These are phyloP conservation scores for Wickerhamomyces ciferrii DNA, from an alignment of 805 yeast genomes.

Conservation along the genomic window DNA sequence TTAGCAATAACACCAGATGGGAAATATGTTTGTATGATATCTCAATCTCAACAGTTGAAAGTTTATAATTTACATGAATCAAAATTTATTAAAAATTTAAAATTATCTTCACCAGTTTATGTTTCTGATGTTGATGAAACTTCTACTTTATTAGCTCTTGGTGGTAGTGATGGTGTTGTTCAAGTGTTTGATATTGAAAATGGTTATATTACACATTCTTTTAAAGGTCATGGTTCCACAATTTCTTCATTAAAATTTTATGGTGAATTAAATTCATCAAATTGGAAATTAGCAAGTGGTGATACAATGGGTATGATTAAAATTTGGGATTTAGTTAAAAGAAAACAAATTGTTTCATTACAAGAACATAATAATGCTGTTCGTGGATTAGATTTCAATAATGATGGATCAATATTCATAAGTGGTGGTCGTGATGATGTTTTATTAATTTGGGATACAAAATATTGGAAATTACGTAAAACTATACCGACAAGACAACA, in stretches of 20 bases:
- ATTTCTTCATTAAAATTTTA: slow-evolving; percentile 69
- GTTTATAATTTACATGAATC: slow-evolving; percentile 39
- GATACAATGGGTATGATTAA: slow-evolving; percentile 50
- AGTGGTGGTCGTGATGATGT: slow-evolving; percentile 91
- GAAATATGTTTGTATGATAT: slow-evolving; percentile 57
- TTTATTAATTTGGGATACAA: slow-evolving; percentile 51
- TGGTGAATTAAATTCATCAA: slow-evolving; percentile 62
- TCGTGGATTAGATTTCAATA: slow-evolving; percentile 69
- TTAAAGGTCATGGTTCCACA: slow-evolving; percentile 92
- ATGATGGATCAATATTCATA: slow-evolving; percentile 49
- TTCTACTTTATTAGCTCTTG: slow-evolving; percentile 83
- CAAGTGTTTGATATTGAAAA: slow-evolving; percentile 91
- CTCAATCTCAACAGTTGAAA: slow-evolving; percentile 79
- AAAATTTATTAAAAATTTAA: slow-evolving; percentile 44
- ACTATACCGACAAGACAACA: slow-evolving; percentile 73
- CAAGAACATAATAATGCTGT: slow-evolving; percentile 82
- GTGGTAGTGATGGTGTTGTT: slow-evolving; percentile 91
- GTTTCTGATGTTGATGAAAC: slow-evolving; percentile 74
- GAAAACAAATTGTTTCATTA: slow-evolving; percentile 59
- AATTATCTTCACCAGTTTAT: slow-evolving; percentile 75
- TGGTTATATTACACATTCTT: slow-evolving; percentile 81
- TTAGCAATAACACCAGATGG: slow-evolving; percentile 78
- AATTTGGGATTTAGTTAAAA: slow-evolving; percentile 61
- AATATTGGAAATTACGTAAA: slow-evolving; percentile 48
- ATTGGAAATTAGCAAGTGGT: slow-evolving; percentile 81